These are phyloP conservation scores for Porcisia hertigi DNA, from an alignment of 208 protist genomes.

Conservation along the genomic window DNA sequence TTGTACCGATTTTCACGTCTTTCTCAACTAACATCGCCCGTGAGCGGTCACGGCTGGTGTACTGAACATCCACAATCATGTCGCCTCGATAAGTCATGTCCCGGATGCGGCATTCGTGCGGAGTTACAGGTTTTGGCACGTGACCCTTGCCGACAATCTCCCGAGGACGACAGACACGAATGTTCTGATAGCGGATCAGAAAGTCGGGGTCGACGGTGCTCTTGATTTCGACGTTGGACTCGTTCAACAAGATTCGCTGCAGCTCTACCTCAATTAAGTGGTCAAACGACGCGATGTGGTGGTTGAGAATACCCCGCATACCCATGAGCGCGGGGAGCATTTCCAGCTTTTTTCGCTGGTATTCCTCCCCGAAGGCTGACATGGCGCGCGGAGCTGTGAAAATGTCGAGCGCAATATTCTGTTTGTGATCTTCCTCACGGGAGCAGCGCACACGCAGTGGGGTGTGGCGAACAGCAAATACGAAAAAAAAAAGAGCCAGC, in stretches of 20 bases:
- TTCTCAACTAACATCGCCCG: constrained; percentile 65
- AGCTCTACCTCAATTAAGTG: constrained; percentile 88
- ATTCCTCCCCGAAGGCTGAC: constrained; percentile 44
- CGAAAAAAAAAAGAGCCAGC: too few species aligned
- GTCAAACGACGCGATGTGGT: constrained; percentile 90
- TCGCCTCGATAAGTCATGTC: constrained; percentile 94
- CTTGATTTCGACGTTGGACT: constrained; percentile 89
- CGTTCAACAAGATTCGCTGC: constrained; percentile 84
- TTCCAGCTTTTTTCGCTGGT: constrained; percentile 74
- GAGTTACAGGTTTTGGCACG: constrained; percentile 77
- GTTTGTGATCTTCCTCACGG: neutral
- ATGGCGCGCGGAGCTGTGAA: constrained; percentile 1
- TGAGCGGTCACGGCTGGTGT: constrained; percentile 67
- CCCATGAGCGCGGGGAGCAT: constrained; percentile 82
- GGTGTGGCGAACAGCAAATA: too few species aligned
- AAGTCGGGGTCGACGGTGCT: constrained; percentile 86
- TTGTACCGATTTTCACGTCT: constrained; percentile 95
- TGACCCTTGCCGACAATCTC: constrained; percentile 88
- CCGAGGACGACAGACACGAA: constrained; percentile 72
- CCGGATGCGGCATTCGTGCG: constrained; percentile 96
- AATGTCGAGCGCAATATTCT: too few species aligned
- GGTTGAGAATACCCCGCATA: constrained; percentile 88
- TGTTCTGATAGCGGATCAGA: constrained; percentile 87
- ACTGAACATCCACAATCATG: constrained; percentile 90
- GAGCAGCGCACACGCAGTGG: neutral